Conservation (phyloP, 768 basidiomycete species). For the Pisolithus sp. region DNA sequence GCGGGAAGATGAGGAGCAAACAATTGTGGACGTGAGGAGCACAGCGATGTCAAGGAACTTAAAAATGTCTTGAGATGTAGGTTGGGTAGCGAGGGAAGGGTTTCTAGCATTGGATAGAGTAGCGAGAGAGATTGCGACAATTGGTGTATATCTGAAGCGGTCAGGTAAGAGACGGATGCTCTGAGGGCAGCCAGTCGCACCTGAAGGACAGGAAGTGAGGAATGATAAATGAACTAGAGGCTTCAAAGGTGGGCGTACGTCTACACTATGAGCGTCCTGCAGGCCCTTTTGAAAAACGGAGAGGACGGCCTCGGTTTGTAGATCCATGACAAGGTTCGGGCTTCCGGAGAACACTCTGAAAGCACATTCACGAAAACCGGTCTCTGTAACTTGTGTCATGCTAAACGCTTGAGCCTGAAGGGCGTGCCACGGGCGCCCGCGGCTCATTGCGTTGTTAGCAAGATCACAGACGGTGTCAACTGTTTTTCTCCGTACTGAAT, state of each 20-base stretch:
- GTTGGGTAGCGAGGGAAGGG: constrained; percentile 53
- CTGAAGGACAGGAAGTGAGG: constrained; percentile 27
- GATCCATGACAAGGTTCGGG: constrained; percentile 70
- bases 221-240: not conserved
- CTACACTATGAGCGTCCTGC: constrained; percentile 58
- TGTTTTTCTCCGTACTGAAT: constrained; percentile 58
- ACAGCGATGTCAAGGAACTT: constrained; percentile 62
- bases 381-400: constrained; percentile 40
- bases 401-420: constrained; percentile 65
- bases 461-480: constrained; percentile 75
- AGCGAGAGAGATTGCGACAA: constrained; percentile 55
- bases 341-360: constrained; percentile 69
- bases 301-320: constrained; percentile 65
- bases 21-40: constrained; percentile 58
- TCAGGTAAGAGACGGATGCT: constrained; percentile 64
- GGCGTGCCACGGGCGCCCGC: constrained; percentile 78
- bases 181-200: constrained; percentile 69
- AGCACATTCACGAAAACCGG: constrained; percentile 50
- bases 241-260: constrained; percentile 36
- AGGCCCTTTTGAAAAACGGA: constrained; percentile 62
- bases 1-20: constrained; percentile 68
- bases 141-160: constrained; percentile 53
- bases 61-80: constrained; percentile 59
- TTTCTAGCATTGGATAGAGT: constrained; percentile 69
- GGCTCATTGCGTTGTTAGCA: constrained; percentile 65